Percentiles rank a stretch among this genome's conserved stretches.
These are phyloP conservation scores for Delonix regia DNA, from an alignment of 306 rosid species.

Conservation along the genomic window DNA sequence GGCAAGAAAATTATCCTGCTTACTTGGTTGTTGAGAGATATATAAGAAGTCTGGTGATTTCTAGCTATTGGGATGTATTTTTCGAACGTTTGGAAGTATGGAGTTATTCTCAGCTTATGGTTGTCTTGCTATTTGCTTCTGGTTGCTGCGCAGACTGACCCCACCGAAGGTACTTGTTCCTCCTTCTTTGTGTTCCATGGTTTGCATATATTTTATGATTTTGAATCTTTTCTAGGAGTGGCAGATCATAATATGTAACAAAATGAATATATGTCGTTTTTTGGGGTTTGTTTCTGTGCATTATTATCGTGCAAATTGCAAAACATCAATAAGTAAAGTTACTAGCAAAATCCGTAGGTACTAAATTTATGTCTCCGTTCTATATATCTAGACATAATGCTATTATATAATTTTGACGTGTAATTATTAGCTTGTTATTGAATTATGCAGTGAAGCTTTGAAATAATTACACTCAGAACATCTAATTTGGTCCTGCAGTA, in stretches of 20 bases:
- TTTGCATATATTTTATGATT: slow-evolving; percentile 23
- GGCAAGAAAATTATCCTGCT: slow-evolving; percentile 25
- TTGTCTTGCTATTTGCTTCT: slow-evolving; percentile 54
- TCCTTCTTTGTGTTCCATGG: slow-evolving; percentile 21
- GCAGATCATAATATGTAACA: slow-evolving; percentile 7
- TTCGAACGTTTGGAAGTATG: slow-evolving; percentile 48
- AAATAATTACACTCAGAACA: background rate
- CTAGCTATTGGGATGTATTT: slow-evolving; percentile 54
- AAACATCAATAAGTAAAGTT: slow-evolving; percentile 10
- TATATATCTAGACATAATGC: background rate
- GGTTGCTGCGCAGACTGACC: slow-evolving; percentile 52
- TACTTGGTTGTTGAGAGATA: slow-evolving; percentile 36
- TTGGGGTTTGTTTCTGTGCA: background rate
- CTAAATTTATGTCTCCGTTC: background rate
- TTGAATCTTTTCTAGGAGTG: slow-evolving; percentile 19
- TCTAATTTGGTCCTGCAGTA: background rate
- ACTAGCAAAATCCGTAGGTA: background rate
- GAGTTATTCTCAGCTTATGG: slow-evolving; percentile 44
- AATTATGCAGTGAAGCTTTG: background rate
- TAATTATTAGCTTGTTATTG: background rate
- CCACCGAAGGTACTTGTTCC: slow-evolving; percentile 61
- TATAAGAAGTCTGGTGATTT: slow-evolving; percentile 32
- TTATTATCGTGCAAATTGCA: background rate
- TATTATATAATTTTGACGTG: background rate
- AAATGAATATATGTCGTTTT: background rate